Percentiles rank a stretch among this genome's conserved stretches.
Evolutionary conservation across 208 protist genomes (phyloP).

Genomic region (Porcisia hertigi): DNA sequence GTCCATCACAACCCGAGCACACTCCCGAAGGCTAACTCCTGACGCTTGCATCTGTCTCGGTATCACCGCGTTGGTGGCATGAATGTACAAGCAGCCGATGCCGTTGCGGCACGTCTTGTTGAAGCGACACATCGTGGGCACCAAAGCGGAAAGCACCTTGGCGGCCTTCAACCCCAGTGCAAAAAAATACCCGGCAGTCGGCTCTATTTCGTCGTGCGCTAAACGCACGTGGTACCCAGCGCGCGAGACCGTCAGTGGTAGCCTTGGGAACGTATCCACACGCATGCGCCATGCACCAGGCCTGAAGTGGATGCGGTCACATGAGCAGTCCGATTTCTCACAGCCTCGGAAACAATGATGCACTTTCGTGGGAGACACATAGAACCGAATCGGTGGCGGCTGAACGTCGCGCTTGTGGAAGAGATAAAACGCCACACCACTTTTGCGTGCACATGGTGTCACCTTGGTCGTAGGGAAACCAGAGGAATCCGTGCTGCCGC

Average conservation of each 20-base stretch:
- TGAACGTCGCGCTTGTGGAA: slow-evolving; percentile 67
- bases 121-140: slow-evolving; percentile 80
- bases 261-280: slow-evolving; percentile 48
- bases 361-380: slow-evolving; percentile 64
- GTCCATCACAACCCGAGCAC: slow-evolving; percentile 14
- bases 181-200: slow-evolving; percentile 83
- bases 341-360: slow-evolving; percentile 75
- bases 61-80: slow-evolving; percentile 42
- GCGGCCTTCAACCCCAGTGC: slow-evolving; percentile 59
- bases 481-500: slow-evolving; percentile 22
- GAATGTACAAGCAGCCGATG: slow-evolving; percentile 76
- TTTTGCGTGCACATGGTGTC: not conserved
- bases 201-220: slow-evolving; percentile 37
- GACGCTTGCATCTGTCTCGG: slow-evolving; percentile 35
- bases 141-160: slow-evolving; percentile 56
- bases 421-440: slow-evolving; percentile 55
- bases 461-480: not conserved
- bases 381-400: slow-evolving; percentile 71
- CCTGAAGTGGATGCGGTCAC: slow-evolving; percentile 59
- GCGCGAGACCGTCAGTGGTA: slow-evolving; percentile 27
- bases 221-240: slow-evolving; percentile 47
- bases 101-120: slow-evolving; percentile 65
- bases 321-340: slow-evolving; percentile 43
- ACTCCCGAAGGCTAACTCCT: slow-evolving; percentile 24
- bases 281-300: slow-evolving; percentile 56